Evolutionary conservation across 1,139 yeast species (phyloP).

Genomic region (Lodderomyces metapsilosis): DNA sequence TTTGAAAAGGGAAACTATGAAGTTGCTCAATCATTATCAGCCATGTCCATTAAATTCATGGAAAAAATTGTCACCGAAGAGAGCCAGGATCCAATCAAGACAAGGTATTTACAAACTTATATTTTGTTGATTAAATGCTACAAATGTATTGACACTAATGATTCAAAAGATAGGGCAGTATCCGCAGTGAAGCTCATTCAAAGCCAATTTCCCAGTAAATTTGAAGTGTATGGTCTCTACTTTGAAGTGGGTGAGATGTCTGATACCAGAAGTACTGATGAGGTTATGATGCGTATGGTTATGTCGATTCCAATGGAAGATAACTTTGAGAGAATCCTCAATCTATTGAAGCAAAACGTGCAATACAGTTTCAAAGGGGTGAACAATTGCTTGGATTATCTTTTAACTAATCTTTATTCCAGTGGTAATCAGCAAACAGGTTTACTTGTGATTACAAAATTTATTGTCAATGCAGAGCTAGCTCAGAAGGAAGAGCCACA

Average conservation of each 20-base stretch:
- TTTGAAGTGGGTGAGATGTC: slow-evolving; percentile 7
- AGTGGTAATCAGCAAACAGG: slow-evolving; percentile 17
- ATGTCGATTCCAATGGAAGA: slow-evolving; percentile 17
- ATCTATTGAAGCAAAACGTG: slow-evolving; percentile 18
- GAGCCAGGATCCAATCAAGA: slow-evolving; percentile 5
- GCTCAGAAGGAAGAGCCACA: background rate
- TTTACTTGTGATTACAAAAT: slow-evolving; percentile 16
- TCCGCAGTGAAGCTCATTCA: slow-evolving; percentile 9
- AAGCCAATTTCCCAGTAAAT: slow-evolving; percentile 7
- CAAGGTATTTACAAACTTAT: slow-evolving; percentile 10
- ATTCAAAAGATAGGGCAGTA: slow-evolving; percentile 5
- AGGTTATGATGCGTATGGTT: slow-evolving; percentile 24
- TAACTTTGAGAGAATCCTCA: slow-evolving; percentile 15
- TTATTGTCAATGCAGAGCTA: slow-evolving; percentile 8
- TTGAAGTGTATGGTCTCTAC: slow-evolving; percentile 12
- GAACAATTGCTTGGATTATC: slow-evolving; percentile 23
- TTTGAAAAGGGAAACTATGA: slow-evolving; percentile 7
- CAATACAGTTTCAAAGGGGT: slow-evolving; percentile 18
- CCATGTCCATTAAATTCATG: slow-evolving; percentile 9
- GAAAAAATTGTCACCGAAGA: slow-evolving; percentile 6
- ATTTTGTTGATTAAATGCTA: slow-evolving; percentile 11
- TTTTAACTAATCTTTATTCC: slow-evolving; percentile 18
- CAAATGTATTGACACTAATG: slow-evolving; percentile 5
- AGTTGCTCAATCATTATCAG: slow-evolving; percentile 6
- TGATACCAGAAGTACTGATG: slow-evolving; percentile 6